phyloP scores from a whole-genome alignment of 164 flowering plant genomes.

The Magnolia sinica region DNA sequence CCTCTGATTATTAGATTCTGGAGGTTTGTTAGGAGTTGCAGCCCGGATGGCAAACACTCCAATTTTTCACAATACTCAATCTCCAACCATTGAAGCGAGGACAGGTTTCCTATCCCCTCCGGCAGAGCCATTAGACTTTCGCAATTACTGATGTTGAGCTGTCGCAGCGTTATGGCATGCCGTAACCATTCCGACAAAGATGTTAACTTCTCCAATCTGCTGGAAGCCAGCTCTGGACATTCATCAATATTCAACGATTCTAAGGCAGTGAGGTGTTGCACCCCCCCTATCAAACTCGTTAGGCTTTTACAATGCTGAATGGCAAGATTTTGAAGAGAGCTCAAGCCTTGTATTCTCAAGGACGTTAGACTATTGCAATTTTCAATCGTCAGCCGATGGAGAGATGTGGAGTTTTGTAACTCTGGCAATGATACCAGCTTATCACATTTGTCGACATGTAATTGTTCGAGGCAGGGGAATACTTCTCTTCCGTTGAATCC shows the following conservation, averaged over 20 bases:
- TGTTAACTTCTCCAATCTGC: background rate
- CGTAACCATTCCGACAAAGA: background rate
- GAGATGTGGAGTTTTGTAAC: constrained; percentile 7
- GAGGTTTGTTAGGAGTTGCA: too few relatives aligned
- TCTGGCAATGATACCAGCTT: background rate
- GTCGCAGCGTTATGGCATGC: background rate
- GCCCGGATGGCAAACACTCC: too few relatives aligned
- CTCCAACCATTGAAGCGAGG: too few relatives aligned
- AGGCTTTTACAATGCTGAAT: background rate
- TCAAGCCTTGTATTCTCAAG: background rate
- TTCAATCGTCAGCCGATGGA: constrained; percentile 7
- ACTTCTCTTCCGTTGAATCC: background rate
- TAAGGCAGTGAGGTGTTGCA: background rate
- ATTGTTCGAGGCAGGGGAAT: background rate
- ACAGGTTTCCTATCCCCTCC: background rate
- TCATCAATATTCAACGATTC: background rate
- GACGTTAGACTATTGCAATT: background rate
- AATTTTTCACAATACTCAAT: too few relatives aligned
- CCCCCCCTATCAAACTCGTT: background rate
- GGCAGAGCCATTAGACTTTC: background rate
- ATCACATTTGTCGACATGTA: background rate
- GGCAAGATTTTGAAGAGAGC: background rate
- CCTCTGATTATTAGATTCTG: too few relatives aligned
- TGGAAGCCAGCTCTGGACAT: background rate
- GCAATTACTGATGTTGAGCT: background rate